Evolutionary conservation across 192 early-diverging fungal genomes (phyloP), one percentile per base, ranked within the genome.

Genomic region (Gaertneriomyces semiglobifer): DNA sequence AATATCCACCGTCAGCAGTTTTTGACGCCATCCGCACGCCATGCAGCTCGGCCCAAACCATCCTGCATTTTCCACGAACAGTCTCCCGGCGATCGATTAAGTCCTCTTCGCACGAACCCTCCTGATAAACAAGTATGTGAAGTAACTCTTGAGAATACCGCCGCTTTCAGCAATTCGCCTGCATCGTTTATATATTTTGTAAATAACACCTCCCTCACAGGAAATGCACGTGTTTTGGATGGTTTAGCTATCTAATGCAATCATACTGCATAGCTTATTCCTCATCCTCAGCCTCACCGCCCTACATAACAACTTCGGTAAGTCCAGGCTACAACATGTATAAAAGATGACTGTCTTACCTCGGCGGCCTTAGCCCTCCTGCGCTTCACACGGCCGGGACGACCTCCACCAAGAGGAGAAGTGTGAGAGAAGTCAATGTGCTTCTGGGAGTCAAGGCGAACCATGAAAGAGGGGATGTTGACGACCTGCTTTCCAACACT

Each of bases 381-480:
- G 77, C 96, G 87, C 90, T 95, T 92, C 69, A 90, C 87, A 84
- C 96, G 94, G 72, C 96, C 96, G 62, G 93, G 82, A 81, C 95
- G 93, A 77, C 95, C 95, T 87, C 95, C 95, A 84, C 95, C 95
- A 81, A 89, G 92, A 62, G 94, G 92, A 69, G 92, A 93, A 79
- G 89, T 88, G 53, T 88, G 84, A 52, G 88, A 77, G 74, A 89
- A 90, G 86, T 90, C 89, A 65, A 89, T 84, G 81, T 88, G 86
- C 84, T 89, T 89, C 80, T 91, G 87, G 76, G 77, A 81, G 74
- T 84, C 88, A 44, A 94, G 83, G 77, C 93, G 93, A 74, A 98
- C 94, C 66, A 97, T 84, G 87, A 96, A 98, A 60, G 87, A 89
- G 60, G 96, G 96, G 52, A 97, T 89, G 80, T 96, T 89, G 75